Evolutionary conservation across 257 asterid species (phyloP).

Genomic region (Capsicum rhomboideum): DNA sequence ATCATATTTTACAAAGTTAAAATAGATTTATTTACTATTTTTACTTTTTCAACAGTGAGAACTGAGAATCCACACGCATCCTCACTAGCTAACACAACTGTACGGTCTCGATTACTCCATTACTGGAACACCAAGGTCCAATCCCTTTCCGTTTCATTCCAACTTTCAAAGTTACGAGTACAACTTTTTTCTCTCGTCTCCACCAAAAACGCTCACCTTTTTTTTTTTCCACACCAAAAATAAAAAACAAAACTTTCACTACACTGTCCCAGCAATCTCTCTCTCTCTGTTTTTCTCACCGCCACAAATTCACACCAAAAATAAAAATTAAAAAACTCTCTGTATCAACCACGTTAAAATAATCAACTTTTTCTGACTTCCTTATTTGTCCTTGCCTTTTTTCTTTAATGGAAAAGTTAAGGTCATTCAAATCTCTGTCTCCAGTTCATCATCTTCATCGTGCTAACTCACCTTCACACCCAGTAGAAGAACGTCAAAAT

Average conservation of each 20-base stretch:
- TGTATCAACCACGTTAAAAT: background rate
- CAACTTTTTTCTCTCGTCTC: background rate
- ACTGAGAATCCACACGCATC: background rate
- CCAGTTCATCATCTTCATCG: conserved; percentile 1
- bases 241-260: background rate
- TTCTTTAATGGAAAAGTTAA: conserved; percentile 19
- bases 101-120: background rate
- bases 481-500: conserved; percentile 16
- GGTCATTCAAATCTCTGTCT: conserved; percentile 16
- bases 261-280: background rate
- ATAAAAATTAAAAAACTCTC: background rate
- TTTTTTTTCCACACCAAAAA: background rate
- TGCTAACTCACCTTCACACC: background rate
- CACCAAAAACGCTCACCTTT: background rate
- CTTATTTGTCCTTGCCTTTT: background rate
- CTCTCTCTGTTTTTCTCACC: background rate
- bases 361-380: background rate
- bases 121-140: background rate
- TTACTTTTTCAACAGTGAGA: background rate
- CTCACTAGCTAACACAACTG: too few species aligned
- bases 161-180: background rate
- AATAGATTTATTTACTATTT: too few species aligned
- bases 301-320: background rate
- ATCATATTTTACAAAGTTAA: too few species aligned
- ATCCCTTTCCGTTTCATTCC: background rate